Evolutionary conservation across 805 yeast genomes (phyloP).

Genomic region (Alloascoidea hylecoeti): DNA sequence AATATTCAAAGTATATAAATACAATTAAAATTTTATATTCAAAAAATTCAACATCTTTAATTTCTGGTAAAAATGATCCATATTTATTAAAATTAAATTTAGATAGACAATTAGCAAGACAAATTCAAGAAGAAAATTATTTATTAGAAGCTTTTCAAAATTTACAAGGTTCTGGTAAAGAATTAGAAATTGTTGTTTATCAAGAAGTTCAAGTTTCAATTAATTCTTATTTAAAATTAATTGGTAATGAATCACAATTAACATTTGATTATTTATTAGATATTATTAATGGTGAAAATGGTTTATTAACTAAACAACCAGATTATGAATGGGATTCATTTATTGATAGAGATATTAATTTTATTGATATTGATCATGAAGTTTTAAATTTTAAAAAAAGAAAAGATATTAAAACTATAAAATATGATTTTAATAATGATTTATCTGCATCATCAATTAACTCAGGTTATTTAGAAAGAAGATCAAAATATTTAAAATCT

Average conservation of each 20-base stretch:
- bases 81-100: constrained; percentile 45
- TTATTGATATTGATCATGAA: constrained; percentile 39
- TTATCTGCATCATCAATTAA: constrained; percentile 45
- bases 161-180: constrained; percentile 63
- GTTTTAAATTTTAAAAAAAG: constrained; percentile 39
- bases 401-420: constrained; percentile 18
- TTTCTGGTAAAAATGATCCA: constrained; percentile 43
- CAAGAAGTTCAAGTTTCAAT: constrained; percentile 63
- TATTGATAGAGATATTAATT: constrained; percentile 46
- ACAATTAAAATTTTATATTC: constrained; percentile 46
- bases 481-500: constrained; percentile 65
- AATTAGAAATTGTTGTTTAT: constrained; percentile 65
- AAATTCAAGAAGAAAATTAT: constrained; percentile 60
- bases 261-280: constrained; percentile 52
- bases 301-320: constrained; percentile 55
- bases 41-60: constrained; percentile 22
- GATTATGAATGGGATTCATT: constrained; percentile 71
- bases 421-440: constrained; percentile 44
- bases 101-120: constrained; percentile 57
- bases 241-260: constrained; percentile 55
- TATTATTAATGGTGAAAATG: constrained; percentile 33
- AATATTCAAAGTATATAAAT: constrained; percentile 34
- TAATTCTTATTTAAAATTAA: constrained; percentile 45
- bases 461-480: constrained; percentile 57
- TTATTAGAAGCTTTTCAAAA: constrained; percentile 67